Base-by-base conservation (phyloP, 2,329 filamentous ascomycete genomes). In the Zelopaecilomyces penicillatus region DNA sequence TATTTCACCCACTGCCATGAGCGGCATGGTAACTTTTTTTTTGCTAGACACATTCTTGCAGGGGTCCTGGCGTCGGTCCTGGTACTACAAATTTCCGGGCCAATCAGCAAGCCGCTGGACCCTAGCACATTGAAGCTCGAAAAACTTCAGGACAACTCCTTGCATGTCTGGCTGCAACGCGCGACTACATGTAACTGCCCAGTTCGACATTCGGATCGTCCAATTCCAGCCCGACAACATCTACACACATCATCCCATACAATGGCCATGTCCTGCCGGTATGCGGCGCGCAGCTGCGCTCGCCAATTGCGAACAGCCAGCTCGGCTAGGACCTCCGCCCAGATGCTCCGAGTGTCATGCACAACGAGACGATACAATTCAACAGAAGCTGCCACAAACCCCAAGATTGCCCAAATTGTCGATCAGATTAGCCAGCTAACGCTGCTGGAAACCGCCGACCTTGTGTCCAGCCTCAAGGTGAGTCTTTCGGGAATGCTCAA, bases 391-490 rank as follows among this genome's bases (percentile, higher is more conserved):
- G 55, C 73, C 46, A 68, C 73, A 50, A 95, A 87, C 70, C 89
- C 93, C 52, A 98, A 98, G 79, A 95, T 99, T 60, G 69, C 83
- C 57, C 80, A 79, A 48, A 98, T 99, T 62, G 93, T 99, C 61
- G 90, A 98, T 66, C 90, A 98, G 71, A 98, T 99, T 68, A 95
- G 91, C 71, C 83, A 93, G 79, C 84, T 99, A 78, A 98, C 90
- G 37, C 77, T 99, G 47, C 73, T 99, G 59, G 94, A 99, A 78
- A 98, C 93, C 34, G 91, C 94, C 47, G 93, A 97, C 65, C 76
- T 99, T 49, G 93, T 99, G 44, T 82, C 90, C 44, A 88, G 82
- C 68, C 75, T 99, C 64, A 99, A 98, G 86, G 93, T 97, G 70
- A 42, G 61, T 47, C 26, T 4, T 7, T 28, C 12, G 4, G 6